phyloP scores from a whole-genome alignment of 75 land plant species.

The Cupressus sempervirens region DNA sequence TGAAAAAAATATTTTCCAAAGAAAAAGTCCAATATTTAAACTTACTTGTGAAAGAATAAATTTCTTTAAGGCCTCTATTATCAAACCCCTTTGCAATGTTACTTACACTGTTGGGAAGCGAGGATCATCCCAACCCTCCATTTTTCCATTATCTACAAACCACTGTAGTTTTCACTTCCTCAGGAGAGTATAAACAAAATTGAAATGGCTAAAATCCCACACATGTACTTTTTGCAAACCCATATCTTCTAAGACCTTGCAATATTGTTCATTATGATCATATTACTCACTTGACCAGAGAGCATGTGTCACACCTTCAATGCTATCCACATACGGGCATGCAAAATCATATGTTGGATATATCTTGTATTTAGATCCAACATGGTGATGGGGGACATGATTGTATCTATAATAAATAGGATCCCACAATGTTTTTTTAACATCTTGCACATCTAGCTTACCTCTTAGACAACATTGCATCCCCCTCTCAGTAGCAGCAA shows the following conservation, averaged over 20 bases:
- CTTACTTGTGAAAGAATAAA: constrained; percentile 88
- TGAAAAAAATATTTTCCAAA: background rate
- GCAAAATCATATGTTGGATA: constrained; percentile 99
- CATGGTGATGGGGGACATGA: constrained; percentile 72
- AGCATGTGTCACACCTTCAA: constrained; percentile 92
- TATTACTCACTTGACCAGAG: constrained; percentile 90
- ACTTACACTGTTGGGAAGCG: constrained; percentile 95
- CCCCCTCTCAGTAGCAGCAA: constrained; percentile 59
- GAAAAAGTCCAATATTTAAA: background rate
- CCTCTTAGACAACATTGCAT: constrained; percentile 77
- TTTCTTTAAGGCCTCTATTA: constrained; percentile 80
- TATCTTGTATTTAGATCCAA: constrained; percentile 81
- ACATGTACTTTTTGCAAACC: constrained; percentile 68
- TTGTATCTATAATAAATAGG: constrained; percentile 96
- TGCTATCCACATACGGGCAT: constrained; percentile 90
- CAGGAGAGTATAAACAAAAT: constrained; percentile 88
- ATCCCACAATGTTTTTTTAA: constrained; percentile 82
- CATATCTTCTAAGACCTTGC: constrained; percentile 77
- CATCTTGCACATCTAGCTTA: constrained; percentile 84
- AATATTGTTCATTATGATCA: constrained; percentile 89
- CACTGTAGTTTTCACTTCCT: constrained; percentile 95
- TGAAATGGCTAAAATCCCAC: constrained; percentile 91
- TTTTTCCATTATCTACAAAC: constrained; percentile 92
- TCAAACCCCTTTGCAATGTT: constrained; percentile 72
- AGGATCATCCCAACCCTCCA: constrained; percentile 98